Base-by-base conservation (phyloP, 805 yeast species). In the Metschnikowia shivogae region DNA sequence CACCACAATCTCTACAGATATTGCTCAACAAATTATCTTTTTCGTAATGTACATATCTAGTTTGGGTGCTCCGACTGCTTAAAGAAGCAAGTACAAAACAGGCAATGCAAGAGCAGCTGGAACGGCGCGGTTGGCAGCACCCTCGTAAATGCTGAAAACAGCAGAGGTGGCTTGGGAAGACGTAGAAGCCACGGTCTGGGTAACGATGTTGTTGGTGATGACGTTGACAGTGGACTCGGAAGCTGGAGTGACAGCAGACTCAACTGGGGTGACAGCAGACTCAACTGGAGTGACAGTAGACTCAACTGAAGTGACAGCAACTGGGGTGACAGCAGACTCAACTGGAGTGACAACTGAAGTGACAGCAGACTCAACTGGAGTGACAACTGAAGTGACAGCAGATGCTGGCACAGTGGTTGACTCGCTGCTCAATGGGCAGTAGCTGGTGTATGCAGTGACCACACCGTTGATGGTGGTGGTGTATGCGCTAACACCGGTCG, bases 131-230 rank as follows among this genome's bases (percentile, higher is more conserved):
- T 55, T 52, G 34, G 65, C 69, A 33, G 57, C 60, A 29, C 65
- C 72, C 45, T 61, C 64, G 54, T 58, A 66, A 6, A 60, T 50
- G 12, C 60, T 48, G 35, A 50, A 28, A 17, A 37, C 10, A 9
- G 52, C 45, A 26, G 48, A 36, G 9, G 49, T 13, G 6, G 38
- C 24, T 1, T 44, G 12, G 10, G 38, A 26, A 4, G 44, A 13
- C n/a, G 13, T 42, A 3, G 50, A 45, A n/a, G 59, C 43, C 10
- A 60, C 19, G 12, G 62, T 44, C 33, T 62, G 62, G 17, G 76
- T 71, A 11, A 62, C 50, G 36, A 71, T 70, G 55, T 68, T 67
- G 53, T 67, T 58, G 24, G 74, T 66, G 42, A 71, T 70, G n/a
- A 70, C 76, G 49, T 71, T 62, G 35, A 70, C 56, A 6, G 70